Evolutionary conservation across 83 land plant species (phyloP).

Genomic region (Thuja plicata): DNA sequence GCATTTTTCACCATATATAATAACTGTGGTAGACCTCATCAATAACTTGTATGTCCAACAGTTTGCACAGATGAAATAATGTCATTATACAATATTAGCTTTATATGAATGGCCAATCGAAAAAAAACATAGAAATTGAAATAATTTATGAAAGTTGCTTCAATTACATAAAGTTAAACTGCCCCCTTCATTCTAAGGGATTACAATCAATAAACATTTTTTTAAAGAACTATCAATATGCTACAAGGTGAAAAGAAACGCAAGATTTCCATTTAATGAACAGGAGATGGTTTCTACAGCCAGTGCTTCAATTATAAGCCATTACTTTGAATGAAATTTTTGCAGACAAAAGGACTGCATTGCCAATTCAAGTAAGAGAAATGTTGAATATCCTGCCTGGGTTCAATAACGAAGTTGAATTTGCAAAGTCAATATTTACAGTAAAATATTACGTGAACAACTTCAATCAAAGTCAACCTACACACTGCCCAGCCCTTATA

Average conservation of each 20-base stretch:
- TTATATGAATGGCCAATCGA: not conserved
- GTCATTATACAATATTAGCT: not conserved
- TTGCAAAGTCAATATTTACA: not conserved
- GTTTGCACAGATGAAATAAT: not conserved
- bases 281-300: not conserved
- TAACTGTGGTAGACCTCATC: not conserved
- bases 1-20: not conserved
- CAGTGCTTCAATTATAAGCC: not conserved
- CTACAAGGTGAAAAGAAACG: not conserved
- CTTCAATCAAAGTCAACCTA: not conserved
- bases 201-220: not conserved
- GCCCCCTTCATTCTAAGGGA: not conserved
- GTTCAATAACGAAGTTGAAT: no score
- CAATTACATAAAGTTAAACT: not conserved
- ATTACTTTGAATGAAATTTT: no score
- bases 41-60: not conserved
- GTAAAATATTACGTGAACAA: not conserved
- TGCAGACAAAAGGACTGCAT: not conserved
- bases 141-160: not conserved
- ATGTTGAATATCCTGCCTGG: no score
- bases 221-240: no score
- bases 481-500: constrained; percentile 85
- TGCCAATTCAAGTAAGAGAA: not conserved
- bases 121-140: not conserved
- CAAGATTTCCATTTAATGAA: not conserved